Evolutionary conservation across 805 yeast species (phyloP).

Genomic region (Metschnikowia gruessii): DNA sequence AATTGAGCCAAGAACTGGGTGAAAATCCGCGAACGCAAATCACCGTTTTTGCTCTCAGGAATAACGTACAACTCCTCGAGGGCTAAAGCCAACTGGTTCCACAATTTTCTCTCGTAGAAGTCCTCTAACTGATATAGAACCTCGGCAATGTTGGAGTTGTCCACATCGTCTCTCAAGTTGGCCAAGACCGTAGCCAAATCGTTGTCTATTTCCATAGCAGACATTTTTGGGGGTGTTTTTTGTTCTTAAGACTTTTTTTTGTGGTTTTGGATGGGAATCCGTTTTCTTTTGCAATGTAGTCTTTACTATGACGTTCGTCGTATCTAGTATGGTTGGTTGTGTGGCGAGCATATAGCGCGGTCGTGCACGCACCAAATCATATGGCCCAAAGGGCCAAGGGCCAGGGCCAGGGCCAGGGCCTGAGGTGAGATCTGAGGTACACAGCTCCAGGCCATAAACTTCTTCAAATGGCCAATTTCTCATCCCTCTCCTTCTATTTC

Average conservation of each 20-base stretch:
- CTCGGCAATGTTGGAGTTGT: conserved; percentile 55
- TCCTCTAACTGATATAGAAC: conserved; percentile 74
- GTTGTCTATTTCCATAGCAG: conserved; percentile 39
- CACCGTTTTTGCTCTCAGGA: conserved; percentile 43
- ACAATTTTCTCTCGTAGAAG: conserved; percentile 79
- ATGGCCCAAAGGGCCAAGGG: too few relatives aligned
- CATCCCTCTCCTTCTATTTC: too few relatives aligned
- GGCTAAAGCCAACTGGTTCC: conserved; percentile 87
- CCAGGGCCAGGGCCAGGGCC: too few relatives aligned
- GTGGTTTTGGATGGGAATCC: not conserved
- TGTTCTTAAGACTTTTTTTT: not conserved
- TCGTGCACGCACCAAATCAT: not conserved
- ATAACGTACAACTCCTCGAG: conserved; percentile 60
- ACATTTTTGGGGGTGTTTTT: conserved; percentile 7
- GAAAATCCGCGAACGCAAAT: conserved; percentile 62
- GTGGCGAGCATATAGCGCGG: conserved; percentile 5
- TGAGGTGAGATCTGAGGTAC: too few relatives aligned
- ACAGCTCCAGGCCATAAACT: too few relatives aligned
- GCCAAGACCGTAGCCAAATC: conserved; percentile 49
- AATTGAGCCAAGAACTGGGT: conserved; percentile 67
- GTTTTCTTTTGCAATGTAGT: not conserved
- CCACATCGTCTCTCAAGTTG: conserved; percentile 63
- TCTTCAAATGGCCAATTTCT: too few relatives aligned
- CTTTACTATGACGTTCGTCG: not conserved
- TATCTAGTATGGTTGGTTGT: not conserved